Base-by-base conservation (phyloP, 129 eudicot genomes). In the Escallonia rubra region DNA sequence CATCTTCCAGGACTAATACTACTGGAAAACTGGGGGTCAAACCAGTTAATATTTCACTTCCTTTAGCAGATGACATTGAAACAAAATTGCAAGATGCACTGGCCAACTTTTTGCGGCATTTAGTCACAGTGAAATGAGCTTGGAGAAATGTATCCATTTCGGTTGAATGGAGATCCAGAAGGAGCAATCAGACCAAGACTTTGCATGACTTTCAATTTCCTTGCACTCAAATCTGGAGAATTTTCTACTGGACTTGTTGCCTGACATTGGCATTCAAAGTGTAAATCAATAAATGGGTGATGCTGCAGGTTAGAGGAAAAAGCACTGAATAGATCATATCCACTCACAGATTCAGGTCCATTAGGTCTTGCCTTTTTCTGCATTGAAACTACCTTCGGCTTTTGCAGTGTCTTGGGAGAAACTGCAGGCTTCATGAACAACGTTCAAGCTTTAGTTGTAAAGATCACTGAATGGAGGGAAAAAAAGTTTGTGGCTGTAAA, bases 191-290 rank as follows among this genome's bases (percentile, higher is more conserved):
- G 69, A 61, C 88, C 91, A 61, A 82, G 91, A 67, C 57, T 72
- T 64, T 79, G 91, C 91, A 86, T 86, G 72, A 86, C 81, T 67
- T 79, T 86, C 72, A 86, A 43, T 65, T 72, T 69, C 38, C 88
- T 80, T 0, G 69, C 81, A 77, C 72, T 85, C 7, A 47, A 41
- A 51, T 57, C 84, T 66, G 57, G 65, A 58, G 75, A 39, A 61
- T 54, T 69, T 66, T 15, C 68, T 41, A 7, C 71, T n/a, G 58
- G 45, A 68, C 59, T n/a, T 54, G 65, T 74, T 59, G 68, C 57
- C 72, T 74, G 68, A 44, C 8, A 66, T 61, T 41, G 13, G 51
- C 15, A 38, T 58, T 66, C 43, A 57, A 57, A 47, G 2, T 14
- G 45, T 43, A 68, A 10, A 14, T 5, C 12, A 44, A 44, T 5